Evolutionary conservation across 345 rosid species (phyloP).

Genomic region (Sisymbrium irio): DNA sequence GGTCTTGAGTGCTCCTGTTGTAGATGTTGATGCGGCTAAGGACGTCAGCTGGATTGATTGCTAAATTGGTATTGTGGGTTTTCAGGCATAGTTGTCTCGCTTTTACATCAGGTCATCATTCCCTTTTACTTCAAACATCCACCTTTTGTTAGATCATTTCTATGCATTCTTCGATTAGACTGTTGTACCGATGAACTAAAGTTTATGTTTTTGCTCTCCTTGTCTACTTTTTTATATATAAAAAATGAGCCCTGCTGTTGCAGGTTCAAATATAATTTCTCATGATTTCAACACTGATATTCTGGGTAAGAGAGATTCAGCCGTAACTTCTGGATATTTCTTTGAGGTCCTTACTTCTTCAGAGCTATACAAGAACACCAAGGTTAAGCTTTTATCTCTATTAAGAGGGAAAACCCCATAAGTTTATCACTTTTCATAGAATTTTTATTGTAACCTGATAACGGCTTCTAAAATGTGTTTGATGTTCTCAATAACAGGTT

Average conservation of each 20-base stretch:
- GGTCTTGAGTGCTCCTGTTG: slow-evolving; percentile 83
- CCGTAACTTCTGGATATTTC: slow-evolving; percentile 78
- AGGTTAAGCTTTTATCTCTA: slow-evolving; percentile 43
- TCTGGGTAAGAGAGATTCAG: slow-evolving; percentile 70
- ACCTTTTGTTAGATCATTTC: neutral
- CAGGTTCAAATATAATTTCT: slow-evolving; percentile 48
- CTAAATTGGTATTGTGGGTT: slow-evolving; percentile 90
- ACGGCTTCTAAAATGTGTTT: too few species aligned
- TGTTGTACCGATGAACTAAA: too few species aligned
- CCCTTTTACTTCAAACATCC: neutral
- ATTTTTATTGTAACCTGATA: neutral
- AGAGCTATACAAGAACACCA: slow-evolving; percentile 71
- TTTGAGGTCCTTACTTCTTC: slow-evolving; percentile 84
- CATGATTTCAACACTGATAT: slow-evolving; percentile 34
- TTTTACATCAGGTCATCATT: slow-evolving; percentile 77
- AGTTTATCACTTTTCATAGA: neutral
- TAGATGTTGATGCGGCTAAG: slow-evolving; percentile 74
- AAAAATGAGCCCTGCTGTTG: slow-evolving; percentile 50
- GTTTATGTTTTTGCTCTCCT: slow-evolving; percentile 18
- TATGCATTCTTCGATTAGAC: neutral
- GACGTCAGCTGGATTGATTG: slow-evolving; percentile 93
- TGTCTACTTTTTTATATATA: slow-evolving; percentile 2
- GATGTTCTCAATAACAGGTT: slow-evolving; percentile 57
- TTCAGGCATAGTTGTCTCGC: slow-evolving; percentile 96
- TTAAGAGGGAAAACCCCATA: neutral